Evolutionary conservation across 768 basidiomycete species (phyloP).

Genomic region (Hypsizygus marmoreus): DNA sequence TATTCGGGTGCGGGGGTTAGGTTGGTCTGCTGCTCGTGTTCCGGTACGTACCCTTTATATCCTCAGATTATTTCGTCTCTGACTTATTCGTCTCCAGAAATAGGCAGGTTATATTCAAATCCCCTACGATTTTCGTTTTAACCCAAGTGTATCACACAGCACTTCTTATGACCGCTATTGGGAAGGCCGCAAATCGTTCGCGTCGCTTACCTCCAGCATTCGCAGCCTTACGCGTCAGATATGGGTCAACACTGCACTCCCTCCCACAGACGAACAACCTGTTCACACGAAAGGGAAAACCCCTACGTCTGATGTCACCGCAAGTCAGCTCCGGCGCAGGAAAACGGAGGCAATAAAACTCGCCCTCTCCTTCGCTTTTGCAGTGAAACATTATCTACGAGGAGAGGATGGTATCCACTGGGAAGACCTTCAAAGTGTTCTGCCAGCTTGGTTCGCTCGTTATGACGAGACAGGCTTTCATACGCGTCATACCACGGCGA

Average conservation of each 20-base stretch:
- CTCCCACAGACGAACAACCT: conserved; percentile 51
- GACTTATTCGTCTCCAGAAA: conserved; percentile 47
- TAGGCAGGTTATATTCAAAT: conserved; percentile 42
- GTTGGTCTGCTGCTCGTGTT: conserved; percentile 90
- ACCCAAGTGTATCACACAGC: conserved; percentile 32
- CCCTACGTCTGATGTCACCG: conserved; percentile 44
- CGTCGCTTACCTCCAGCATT: conserved; percentile 66
- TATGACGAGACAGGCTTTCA: conserved; percentile 45
- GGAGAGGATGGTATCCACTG: conserved; percentile 77
- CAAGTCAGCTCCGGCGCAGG: conserved; percentile 54
- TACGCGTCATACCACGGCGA: conserved; percentile 29
- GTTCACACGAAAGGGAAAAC: conserved; percentile 53
- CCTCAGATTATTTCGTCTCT: not conserved
- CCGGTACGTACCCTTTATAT: conserved; percentile 47
- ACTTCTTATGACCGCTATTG: conserved; percentile 87
- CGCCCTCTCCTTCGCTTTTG: conserved; percentile 68
- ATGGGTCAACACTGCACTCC: conserved; percentile 78
- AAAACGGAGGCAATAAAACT: conserved; percentile 76
- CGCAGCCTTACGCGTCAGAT: conserved; percentile 78
- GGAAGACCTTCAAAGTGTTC: conserved; percentile 64
- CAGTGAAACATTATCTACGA: conserved; percentile 82
- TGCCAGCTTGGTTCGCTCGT: conserved; percentile 62
- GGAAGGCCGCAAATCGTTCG: conserved; percentile 88
- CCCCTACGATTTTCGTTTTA: not conserved
- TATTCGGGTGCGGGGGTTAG: conserved; percentile 33